Percentiles rank a stretch among this genome's conserved stretches.
These are phyloP conservation scores for Echites panduratus DNA, from an alignment of 257 asterid species.

Conservation along the genomic window DNA sequence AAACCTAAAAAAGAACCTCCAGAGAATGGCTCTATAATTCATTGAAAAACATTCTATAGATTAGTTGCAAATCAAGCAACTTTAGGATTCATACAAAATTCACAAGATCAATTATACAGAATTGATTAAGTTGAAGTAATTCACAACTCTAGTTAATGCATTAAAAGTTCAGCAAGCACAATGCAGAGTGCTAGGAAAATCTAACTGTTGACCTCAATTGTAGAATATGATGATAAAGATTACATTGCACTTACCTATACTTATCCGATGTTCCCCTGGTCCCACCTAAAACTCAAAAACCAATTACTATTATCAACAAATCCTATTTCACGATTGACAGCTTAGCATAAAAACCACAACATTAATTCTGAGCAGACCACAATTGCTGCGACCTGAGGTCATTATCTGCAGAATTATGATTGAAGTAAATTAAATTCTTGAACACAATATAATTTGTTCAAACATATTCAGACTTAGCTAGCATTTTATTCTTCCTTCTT, in stretches of 20 bases:
- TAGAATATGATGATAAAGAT: not conserved
- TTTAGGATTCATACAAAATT: not conserved
- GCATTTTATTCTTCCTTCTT: not conserved
- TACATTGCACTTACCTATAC: not conserved
- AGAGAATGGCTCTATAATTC: not conserved
- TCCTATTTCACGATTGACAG: not conserved
- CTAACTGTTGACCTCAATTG: not conserved
- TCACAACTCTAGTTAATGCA: not conserved
- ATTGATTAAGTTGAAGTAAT: not conserved
- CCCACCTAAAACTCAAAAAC: not conserved
- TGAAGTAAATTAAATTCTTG: not conserved
- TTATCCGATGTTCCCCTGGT: not conserved
- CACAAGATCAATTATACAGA: not conserved
- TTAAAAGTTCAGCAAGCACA: not conserved
- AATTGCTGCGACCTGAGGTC: not conserved
- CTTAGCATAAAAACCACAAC: not conserved
- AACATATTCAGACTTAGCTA: not conserved
- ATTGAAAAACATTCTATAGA: not conserved
- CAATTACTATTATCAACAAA: not conserved
- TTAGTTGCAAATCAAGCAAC: not conserved
- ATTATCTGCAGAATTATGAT: not conserved
- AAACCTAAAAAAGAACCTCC: not conserved
- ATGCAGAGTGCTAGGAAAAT: not conserved
- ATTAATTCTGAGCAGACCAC: not conserved
- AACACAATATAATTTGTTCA: not conserved